These are phyloP conservation scores for Mucor racemosus DNA, from an alignment of 371 early-diverging fungal species.

Conservation along the genomic window DNA sequence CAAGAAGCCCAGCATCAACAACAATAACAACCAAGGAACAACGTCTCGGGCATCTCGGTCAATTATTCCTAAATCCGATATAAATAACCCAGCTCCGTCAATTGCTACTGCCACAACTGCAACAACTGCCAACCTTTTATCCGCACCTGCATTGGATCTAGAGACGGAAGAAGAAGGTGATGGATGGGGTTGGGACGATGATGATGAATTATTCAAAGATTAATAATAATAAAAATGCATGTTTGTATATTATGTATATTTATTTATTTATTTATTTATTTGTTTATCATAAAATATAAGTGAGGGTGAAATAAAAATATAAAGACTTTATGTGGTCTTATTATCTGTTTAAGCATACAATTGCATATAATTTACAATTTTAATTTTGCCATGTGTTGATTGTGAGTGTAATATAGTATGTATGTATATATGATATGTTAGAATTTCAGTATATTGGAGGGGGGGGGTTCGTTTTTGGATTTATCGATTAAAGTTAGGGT, in stretches of 20 bases:
- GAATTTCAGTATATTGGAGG: no score
- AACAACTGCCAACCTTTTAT: neutral
- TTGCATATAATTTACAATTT: neutral
- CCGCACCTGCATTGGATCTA: slow-evolving; percentile 6
- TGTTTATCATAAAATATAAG: neutral
- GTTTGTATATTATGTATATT: neutral
- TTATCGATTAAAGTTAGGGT: no score
- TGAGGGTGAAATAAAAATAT: no score
- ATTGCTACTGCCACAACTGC: no score
- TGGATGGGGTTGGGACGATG: slow-evolving; percentile 25
- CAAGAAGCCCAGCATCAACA: neutral
- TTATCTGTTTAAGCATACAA: no score
- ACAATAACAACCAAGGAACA: neutral
- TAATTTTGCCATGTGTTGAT: no score
- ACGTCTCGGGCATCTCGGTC: neutral
- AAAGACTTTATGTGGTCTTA: neutral
- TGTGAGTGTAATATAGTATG: no score
- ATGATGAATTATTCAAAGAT: slow-evolving; percentile 24
- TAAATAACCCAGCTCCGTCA: neutral
- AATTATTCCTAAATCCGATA: neutral
- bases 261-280: neutral
- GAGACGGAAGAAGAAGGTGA: slow-evolving; percentile 27
- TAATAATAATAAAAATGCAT: neutral
- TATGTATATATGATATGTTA: no score
- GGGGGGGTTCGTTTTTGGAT: no score